Evolutionary conservation across 2,329 filamentous ascomycete species (phyloP).

Genomic region (Teratosphaeria gauchensis): DNA sequence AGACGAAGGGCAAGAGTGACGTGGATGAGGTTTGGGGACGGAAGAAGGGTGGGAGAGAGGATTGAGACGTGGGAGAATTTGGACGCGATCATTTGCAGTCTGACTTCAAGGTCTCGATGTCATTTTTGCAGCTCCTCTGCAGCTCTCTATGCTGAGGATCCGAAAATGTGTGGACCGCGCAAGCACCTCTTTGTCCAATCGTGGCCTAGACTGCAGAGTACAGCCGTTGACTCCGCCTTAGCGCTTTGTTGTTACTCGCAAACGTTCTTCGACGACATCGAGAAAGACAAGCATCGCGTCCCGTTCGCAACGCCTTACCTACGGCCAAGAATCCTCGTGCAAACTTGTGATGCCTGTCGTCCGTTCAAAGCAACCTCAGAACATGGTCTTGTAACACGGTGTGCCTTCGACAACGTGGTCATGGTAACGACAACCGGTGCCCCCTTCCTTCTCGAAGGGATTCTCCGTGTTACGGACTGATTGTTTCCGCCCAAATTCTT

Average conservation of each 20-base stretch:
- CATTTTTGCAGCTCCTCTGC: not conserved
- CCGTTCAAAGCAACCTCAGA: not conserved
- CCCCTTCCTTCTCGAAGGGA: not conserved
- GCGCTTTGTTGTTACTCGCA: no score
- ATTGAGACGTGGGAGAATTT: not conserved
- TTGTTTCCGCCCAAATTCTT: not conserved
- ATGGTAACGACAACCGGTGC: conserved; percentile 1
- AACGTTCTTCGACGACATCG: no score
- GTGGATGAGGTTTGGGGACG: conserved; percentile 88
- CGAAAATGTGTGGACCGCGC: no score
- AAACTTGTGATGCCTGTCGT: not conserved
- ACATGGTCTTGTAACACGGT: not conserved
- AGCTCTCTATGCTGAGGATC: no score
- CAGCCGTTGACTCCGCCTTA: no score
- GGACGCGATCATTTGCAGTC: not conserved
- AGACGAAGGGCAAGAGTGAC: conserved; percentile 77
- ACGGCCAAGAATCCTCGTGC: not conserved
- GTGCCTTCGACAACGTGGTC: conserved; percentile 1
- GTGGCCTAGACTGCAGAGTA: no score
- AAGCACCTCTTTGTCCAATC: no score
- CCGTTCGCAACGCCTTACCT: no score
- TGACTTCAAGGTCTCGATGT: not conserved
- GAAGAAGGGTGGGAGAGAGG: conserved; percentile 23
- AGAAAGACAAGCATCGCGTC: no score
- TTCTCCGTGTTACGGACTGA: not conserved